Conservation (phyloP, 805 yeast species). For the Nakazawaea anatomiae region DNA sequence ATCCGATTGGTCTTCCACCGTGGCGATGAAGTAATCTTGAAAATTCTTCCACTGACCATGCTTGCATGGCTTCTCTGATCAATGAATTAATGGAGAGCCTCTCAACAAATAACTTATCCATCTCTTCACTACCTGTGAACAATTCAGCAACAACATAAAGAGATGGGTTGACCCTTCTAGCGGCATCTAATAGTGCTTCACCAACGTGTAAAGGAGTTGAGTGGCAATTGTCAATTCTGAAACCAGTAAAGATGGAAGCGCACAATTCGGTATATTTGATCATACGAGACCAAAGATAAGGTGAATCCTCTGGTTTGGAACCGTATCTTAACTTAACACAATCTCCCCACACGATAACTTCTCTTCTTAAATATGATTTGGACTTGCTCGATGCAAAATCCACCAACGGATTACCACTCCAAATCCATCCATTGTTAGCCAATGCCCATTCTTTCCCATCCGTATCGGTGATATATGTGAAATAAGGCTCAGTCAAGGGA, state of each 20-base stretch:
- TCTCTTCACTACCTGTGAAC: constrained; percentile 85
- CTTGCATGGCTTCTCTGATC: constrained; percentile 96
- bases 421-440: constrained; percentile 97
- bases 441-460: constrained; percentile 61
- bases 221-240: constrained; percentile 92
- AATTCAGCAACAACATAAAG: constrained; percentile 91
- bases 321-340: constrained; percentile 94
- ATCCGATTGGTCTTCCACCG: constrained; percentile 95
- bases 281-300: constrained; percentile 87
- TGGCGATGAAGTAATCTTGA: constrained; percentile 84
- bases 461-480: constrained; percentile 56
- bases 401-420: constrained; percentile 92
- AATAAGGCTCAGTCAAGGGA: constrained; percentile 83
- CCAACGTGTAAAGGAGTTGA: constrained; percentile 97
- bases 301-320: constrained; percentile 69
- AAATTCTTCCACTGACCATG: constrained; percentile 81
- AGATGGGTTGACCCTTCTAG: constrained; percentile 78
- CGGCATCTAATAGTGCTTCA: constrained; percentile 79
- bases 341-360: constrained; percentile 96
- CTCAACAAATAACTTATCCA: constrained; percentile 88
- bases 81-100: constrained; percentile 83
- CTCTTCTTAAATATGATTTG: constrained; percentile 81
- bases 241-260: constrained; percentile 77
- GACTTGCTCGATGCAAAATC: constrained; percentile 85
- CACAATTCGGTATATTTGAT: constrained; percentile 62